Evolutionary conservation across 352 stramenopile genomes (phyloP), one percentile per base, ranked within the genome.

Genomic region (Peronospora farinosa): DNA sequence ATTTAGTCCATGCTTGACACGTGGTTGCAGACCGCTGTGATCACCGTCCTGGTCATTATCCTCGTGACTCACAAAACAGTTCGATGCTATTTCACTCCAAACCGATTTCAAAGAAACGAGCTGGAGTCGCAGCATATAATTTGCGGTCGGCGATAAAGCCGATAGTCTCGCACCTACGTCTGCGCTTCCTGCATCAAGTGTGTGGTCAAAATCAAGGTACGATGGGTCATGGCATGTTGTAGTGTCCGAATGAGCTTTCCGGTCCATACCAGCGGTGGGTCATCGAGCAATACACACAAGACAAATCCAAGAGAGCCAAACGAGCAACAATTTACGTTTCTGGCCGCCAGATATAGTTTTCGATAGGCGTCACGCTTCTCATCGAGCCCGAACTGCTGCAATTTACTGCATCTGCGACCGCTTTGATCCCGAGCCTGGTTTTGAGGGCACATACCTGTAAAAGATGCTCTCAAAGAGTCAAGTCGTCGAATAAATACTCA

Each of bases 131-230:
- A 83, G 56, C 91, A 97, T 50, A 95, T 0, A 98, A 64, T 16
- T 74, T 72, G 0, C 79, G 75, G 7, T 88, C 68, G 0, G 78
- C 76, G 3, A 94, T 72, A 54, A 94, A 92, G 1, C 78, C 83
- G 21, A 94, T 88, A 48, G 86, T 87, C 32, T 88, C 77, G 17
- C 81, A 91, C 19, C 31, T 92, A 53, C 13, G 72, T 77, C 43
- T 94, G 64, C 1, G 81, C 78, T 89, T 96, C 94, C 60, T 99
- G 93, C 96, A 98, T 99, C 33, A 82, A 95, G 50, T 99, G 97
- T 0, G 96, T 98, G 1, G 95, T 99, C 36, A 99, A 67, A 37
- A 99, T 96, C 60, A 83, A 73, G 51, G 71, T 84, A 41, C 74
- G 77, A 30, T 88, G 73, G 7, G 5, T 72, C 76, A 16, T 67